These are phyloP conservation scores for Penicillium argentinense DNA, from an alignment of 495 filamentous ascomycete genomes.

Conservation along the genomic window DNA sequence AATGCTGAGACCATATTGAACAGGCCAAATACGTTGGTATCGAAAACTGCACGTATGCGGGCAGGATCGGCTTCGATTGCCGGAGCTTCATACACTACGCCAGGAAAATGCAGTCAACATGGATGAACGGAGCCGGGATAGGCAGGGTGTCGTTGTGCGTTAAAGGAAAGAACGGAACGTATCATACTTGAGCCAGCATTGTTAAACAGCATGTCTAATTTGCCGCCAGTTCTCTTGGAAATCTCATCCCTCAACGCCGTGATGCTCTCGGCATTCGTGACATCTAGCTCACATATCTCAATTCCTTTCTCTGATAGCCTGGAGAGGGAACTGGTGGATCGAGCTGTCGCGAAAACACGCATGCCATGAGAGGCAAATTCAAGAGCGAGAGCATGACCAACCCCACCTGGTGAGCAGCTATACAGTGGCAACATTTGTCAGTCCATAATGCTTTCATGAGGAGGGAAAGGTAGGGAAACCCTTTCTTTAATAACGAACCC, in stretches of 20 bases:
- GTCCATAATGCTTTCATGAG: neutral
- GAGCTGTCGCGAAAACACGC: constrained; percentile 5
- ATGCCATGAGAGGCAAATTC: constrained; percentile 1
- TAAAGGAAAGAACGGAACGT: neutral
- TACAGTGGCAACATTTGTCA: neutral
- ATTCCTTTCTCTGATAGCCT: neutral
- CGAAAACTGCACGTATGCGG: neutral
- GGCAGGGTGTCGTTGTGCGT: no score
- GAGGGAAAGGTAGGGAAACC: neutral
- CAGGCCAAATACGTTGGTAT: constrained; percentile 3
- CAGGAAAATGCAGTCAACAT: no score
- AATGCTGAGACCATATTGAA: constrained; percentile 1
- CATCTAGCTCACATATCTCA: neutral
- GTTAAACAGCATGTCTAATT: constrained; percentile 6
- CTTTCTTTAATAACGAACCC: neutral
- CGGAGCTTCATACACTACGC: constrained; percentile 3
- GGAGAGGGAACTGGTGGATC: neutral
- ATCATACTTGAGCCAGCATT: constrained; percentile 2
- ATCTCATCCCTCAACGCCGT: constrained; percentile 1
- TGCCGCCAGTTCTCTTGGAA: neutral
- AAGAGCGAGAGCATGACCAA: neutral
- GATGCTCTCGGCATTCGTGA: constrained; percentile 2
- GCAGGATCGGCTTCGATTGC: constrained; percentile 2
- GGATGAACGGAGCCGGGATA: no score
- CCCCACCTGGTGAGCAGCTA: constrained; percentile 4